Evolutionary conservation across 495 filamentous ascomycete genomes (phyloP).

Genomic region (Penicillium argentinense): DNA sequence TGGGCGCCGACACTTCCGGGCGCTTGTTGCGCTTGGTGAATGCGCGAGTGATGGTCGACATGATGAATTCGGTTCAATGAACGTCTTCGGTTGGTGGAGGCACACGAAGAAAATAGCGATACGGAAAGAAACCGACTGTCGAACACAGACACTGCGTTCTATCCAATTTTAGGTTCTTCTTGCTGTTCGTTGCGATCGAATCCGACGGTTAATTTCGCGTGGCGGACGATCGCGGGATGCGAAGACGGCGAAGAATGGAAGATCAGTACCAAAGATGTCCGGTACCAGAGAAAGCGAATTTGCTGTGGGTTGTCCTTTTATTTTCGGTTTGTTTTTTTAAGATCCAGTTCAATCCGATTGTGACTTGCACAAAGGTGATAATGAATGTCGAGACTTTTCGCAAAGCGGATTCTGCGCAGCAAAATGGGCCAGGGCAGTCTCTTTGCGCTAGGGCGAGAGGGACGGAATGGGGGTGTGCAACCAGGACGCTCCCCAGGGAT

Average conservation of each 20-base stretch:
- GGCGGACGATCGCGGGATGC: constrained; percentile 35
- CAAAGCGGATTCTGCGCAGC: constrained; percentile 25
- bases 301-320: background rate
- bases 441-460: constrained; percentile 30
- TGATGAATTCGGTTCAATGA: constrained; percentile 21
- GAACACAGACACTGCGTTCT: background rate
- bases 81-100: no score
- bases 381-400: constrained; percentile 21
- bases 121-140: background rate
- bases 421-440: constrained; percentile 21
- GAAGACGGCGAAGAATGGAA: constrained; percentile 29
- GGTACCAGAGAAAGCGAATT: constrained; percentile 24
- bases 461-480: constrained; percentile 39
- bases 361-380: constrained; percentile 18
- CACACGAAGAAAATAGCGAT: no score
- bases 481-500: constrained; percentile 37
- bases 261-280: constrained; percentile 33
- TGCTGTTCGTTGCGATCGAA: constrained; percentile 11
- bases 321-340: no score
- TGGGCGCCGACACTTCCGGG: constrained; percentile 46
- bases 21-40: constrained; percentile 63
- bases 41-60: constrained; percentile 59
- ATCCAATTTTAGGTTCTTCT: constrained; percentile 8
- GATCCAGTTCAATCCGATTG: constrained; percentile 6
- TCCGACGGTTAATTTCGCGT: constrained; percentile 21